Percentiles rank a stretch among this genome's conserved stretches.
These are phyloP conservation scores for Aureobasidium sp. DNA, from an alignment of 2,329 filamentous ascomycete genomes.

Conservation along the genomic window DNA sequence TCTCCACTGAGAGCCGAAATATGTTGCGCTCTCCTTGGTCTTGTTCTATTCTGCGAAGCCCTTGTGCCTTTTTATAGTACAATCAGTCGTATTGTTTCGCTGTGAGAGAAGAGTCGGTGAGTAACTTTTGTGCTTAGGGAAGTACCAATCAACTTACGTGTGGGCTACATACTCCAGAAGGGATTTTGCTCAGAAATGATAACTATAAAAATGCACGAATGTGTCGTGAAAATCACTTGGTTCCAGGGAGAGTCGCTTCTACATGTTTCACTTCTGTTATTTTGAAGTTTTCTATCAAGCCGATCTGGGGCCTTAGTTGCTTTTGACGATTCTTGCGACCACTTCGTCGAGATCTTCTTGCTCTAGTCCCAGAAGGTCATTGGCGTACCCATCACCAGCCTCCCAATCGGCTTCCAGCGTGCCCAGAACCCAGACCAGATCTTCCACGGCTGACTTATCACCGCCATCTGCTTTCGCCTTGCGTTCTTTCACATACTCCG, in stretches of 20 bases:
- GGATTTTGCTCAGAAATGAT: background rate
- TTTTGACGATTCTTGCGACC: constrained; percentile 25
- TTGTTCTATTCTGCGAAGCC: no score
- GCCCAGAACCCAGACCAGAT: constrained; percentile 26
- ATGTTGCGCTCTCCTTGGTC: no score
- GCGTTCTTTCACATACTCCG: constrained; percentile 25
- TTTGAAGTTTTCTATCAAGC: background rate
- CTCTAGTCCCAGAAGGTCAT: constrained; percentile 34
- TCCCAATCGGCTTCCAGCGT: constrained; percentile 26
- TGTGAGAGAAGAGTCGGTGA: no score
- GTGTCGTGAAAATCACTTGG: no score
- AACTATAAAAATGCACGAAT: no score
- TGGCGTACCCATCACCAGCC: constrained; percentile 30
- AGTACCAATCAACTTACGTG: no score
- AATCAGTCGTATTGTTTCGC: no score
- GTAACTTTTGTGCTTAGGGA: no score
- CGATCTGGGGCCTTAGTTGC: background rate
- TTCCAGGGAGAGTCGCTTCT: no score
- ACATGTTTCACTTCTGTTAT: background rate
- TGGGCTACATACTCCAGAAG: no score
- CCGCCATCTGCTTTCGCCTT: constrained; percentile 30
- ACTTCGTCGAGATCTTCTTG: constrained; percentile 33
- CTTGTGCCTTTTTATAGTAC: no score
- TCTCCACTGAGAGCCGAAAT: background rate
- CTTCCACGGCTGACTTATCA: constrained; percentile 24